phyloP scores from a whole-genome alignment of 176 grass and related monocot species.

The Raddia guianensis region DNA sequence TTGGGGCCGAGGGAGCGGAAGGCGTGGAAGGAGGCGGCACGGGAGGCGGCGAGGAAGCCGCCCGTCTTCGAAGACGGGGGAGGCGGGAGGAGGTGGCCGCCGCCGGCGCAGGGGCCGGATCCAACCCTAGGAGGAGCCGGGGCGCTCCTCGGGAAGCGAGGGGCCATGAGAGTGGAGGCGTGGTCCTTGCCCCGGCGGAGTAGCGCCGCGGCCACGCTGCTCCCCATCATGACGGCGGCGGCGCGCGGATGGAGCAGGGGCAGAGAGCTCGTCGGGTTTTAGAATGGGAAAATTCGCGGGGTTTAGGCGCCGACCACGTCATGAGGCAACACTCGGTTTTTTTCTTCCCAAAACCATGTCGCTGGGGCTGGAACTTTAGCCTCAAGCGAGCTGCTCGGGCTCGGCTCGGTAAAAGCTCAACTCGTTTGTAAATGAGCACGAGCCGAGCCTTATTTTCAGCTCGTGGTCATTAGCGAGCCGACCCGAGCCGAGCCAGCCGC shows the following conservation, averaged over 20 bases:
- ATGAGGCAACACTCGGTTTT: slow-evolving; percentile 11
- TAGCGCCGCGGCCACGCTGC: slow-evolving; percentile 58
- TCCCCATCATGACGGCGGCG: slow-evolving; percentile 41
- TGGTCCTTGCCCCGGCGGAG: slow-evolving; percentile 63
- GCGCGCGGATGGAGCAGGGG: slow-evolving; percentile 28
- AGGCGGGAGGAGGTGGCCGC: slow-evolving; percentile 14
- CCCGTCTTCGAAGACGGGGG: not conserved
- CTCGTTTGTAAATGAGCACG: too few species aligned
- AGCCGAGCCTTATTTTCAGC: too few species aligned
- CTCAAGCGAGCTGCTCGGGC: too few species aligned
- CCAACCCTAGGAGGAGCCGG: slow-evolving; percentile 43
- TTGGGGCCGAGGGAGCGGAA: slow-evolving; percentile 48
- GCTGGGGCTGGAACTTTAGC: too few species aligned
- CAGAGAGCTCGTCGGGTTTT: slow-evolving; percentile 18
- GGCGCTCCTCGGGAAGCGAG: slow-evolving; percentile 20
- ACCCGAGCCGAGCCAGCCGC: too few species aligned
- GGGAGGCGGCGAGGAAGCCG: not conserved
- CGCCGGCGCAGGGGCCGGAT: slow-evolving; percentile 11
- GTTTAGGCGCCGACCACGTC: slow-evolving; percentile 34
- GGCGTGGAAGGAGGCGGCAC: slow-evolving; percentile 44
- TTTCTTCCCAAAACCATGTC: not conserved
- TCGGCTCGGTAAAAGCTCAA: too few species aligned
- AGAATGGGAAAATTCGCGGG: slow-evolving; percentile 24
- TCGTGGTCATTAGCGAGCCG: too few species aligned
- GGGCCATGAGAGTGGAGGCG: slow-evolving; percentile 4